Evolutionary conservation across 306 rosid genomes (phyloP).

Genomic region (Fragaria iinumae): DNA sequence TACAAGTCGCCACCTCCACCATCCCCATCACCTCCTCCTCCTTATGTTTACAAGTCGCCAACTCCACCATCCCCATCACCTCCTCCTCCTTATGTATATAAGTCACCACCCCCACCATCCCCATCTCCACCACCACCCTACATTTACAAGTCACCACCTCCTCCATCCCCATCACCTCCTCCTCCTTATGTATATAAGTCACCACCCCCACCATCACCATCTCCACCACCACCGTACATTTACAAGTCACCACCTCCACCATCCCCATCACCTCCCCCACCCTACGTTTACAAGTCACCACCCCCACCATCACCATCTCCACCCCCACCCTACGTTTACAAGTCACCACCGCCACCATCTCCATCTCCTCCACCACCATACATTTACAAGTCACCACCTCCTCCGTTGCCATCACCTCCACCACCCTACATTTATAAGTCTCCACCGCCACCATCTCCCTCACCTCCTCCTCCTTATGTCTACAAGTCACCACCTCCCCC

Average conservation of each 20-base stretch:
- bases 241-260: constrained; percentile 4
- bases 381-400: neutral
- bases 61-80: neutral
- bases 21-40: neutral
- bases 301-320: rapidly evolving
- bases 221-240: neutral
- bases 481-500: neutral
- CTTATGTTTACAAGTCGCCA: neutral
- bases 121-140: neutral
- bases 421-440: constrained; percentile 1
- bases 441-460: neutral
- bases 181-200: neutral
- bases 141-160: neutral
- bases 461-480: neutral
- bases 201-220: neutral
- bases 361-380: neutral
- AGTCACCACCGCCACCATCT: neutral
- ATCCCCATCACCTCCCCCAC: neutral
- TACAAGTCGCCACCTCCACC: neutral
- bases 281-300: neutral
- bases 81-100: neutral
- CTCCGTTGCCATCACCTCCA: neutral
- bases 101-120: neutral
- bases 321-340: neutral
- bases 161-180: neutral